phyloP scores from a whole-genome alignment of 192 early-diverging fungal species.

The Podila epicladia region DNA sequence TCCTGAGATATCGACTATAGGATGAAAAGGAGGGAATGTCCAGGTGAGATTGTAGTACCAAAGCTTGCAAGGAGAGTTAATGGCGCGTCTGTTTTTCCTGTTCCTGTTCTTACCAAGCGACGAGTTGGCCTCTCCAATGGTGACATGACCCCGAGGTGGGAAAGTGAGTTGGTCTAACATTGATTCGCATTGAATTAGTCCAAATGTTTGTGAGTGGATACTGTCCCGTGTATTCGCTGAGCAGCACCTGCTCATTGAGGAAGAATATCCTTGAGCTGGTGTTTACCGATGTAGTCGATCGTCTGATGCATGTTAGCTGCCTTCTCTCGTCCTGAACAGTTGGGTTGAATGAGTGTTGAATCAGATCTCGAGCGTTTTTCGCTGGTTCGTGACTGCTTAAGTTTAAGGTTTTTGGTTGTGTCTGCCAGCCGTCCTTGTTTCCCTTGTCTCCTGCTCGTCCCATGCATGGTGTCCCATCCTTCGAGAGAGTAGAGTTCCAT shows the following conservation, averaged over 20 bases:
- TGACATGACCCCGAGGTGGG: conserved; percentile 33
- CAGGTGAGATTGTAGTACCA: no score
- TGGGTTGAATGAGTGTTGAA: no score
- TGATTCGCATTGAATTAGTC: not conserved
- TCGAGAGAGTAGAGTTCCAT: not conserved
- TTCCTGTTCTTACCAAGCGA: conserved; percentile 18
- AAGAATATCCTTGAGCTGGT: not conserved
- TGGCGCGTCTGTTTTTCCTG: not conserved
- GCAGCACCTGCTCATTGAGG: not conserved
- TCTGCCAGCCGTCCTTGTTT: no score
- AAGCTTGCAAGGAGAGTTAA: no score
- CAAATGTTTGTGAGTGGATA: not conserved
- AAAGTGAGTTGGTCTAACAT: conserved; percentile 19
- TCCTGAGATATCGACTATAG: conserved; percentile 39
- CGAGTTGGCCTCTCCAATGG: conserved; percentile 37
- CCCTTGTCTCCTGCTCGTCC: no score
- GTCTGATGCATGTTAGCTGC: conserved; percentile 1
- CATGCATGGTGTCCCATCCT: no score
- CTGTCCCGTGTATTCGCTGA: not conserved
- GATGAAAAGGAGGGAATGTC: not conserved
- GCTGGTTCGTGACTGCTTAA: no score
- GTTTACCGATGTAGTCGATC: conserved; percentile 4
- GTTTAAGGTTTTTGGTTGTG: no score
- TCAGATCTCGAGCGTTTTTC: no score
- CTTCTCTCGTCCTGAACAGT: no score